Conservation (phyloP, 164 flowering plant species). For the Buxus sempervirens region DNA sequence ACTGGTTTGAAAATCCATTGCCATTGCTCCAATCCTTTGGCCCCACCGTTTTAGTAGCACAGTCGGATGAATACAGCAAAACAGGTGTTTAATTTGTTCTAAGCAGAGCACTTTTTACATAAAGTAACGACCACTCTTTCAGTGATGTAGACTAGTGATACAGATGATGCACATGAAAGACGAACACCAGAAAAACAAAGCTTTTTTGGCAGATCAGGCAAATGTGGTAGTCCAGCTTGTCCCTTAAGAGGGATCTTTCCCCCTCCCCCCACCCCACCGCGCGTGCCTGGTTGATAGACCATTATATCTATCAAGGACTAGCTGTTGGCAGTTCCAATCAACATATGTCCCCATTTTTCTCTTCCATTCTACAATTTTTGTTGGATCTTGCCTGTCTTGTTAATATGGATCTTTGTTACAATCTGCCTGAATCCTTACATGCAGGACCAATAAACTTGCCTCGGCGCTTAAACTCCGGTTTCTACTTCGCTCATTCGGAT, state of each 20-base stretch:
- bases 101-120: background rate
- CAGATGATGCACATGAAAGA: too few relatives aligned
- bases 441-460: constrained; percentile 85
- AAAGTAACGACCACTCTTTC: background rate
- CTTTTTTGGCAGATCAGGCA: too few relatives aligned
- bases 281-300: too few relatives aligned
- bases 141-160: background rate
- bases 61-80: constrained; percentile 79
- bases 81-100: constrained; percentile 42
- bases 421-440: constrained; percentile 4
- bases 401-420: background rate
- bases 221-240: too few relatives aligned
- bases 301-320: too few relatives aligned
- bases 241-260: too few relatives aligned
- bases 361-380: too few relatives aligned
- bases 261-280: too few relatives aligned
- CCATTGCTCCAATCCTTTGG: constrained; percentile 65
- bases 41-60: constrained; percentile 76
- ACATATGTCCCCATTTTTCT: too few relatives aligned
- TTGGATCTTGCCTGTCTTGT: too few relatives aligned
- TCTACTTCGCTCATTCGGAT: constrained; percentile 85
- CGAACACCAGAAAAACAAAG: too few relatives aligned
- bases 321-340: too few relatives aligned
- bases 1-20: constrained; percentile 84
- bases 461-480: constrained; percentile 87